A percentile compares a stretch with the other conserved stretches of the same genome.
These are phyloP conservation scores for Pelargonium citronellum DNA, from an alignment of 441 rosid genomes.

Conservation along the genomic window DNA sequence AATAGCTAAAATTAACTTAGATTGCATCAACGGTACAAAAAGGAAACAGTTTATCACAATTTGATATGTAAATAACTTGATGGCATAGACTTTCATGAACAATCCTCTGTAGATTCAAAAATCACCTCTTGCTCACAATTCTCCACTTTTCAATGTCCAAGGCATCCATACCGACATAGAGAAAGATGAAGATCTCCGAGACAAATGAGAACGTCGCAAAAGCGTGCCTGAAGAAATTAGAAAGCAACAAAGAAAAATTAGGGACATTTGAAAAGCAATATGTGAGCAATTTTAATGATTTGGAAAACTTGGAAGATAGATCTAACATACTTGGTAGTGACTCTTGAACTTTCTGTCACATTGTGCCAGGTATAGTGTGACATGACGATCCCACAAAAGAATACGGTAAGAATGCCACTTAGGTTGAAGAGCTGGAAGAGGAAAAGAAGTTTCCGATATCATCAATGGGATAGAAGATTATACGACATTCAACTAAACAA, in stretches of 20 bases:
- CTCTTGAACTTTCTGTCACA: conserved; percentile 82
- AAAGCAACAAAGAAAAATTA: not conserved
- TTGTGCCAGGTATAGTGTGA: conserved; percentile 98
- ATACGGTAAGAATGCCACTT: conserved; percentile 87
- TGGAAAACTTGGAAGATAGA: not conserved
- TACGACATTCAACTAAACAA: not conserved
- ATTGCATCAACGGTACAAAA: not conserved
- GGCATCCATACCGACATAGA: conserved; percentile 98
- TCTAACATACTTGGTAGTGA: conserved; percentile 74
- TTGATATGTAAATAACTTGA: not conserved
- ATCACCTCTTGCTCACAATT: conserved; percentile 62
- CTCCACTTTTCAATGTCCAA: conserved; percentile 90
- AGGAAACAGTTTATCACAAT: no score
- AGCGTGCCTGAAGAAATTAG: conserved; percentile 50
- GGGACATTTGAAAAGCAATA: not conserved
- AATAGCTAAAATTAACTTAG: not conserved
- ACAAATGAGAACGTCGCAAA: conserved; percentile 88
- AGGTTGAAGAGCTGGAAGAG: conserved; percentile 65
- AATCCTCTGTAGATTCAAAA: conserved; percentile 13
- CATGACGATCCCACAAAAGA: conserved; percentile 96
- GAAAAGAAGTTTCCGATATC: conserved; percentile 10
- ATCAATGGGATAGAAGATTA: not conserved
- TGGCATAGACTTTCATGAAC: not conserved
- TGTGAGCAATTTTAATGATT: conserved; percentile 8
- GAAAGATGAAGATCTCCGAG: conserved; percentile 92